These are phyloP conservation scores for Exophiala calicioides DNA, from an alignment of 2,329 filamentous ascomycete species.

Conservation along the genomic window DNA sequence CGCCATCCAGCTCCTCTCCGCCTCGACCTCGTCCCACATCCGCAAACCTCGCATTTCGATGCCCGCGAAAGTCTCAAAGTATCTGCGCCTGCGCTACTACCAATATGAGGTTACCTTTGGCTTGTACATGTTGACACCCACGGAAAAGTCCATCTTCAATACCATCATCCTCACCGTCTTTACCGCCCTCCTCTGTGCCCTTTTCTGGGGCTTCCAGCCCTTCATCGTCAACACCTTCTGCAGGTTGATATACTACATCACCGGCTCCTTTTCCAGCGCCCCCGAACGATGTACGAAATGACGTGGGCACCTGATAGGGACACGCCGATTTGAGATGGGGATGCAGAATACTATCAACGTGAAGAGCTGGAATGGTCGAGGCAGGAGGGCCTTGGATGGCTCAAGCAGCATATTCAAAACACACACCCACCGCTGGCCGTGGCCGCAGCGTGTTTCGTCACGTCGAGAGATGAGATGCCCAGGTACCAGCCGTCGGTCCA, in stretches of 20 bases:
- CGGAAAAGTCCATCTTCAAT: slow-evolving; percentile 97
- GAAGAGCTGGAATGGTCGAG: background rate
- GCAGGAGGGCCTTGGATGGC: background rate
- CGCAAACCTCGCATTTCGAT: slow-evolving; percentile 20
- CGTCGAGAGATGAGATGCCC: no score
- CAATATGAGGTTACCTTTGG: slow-evolving; percentile 98
- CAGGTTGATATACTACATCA: slow-evolving; percentile 27
- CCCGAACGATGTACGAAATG: slow-evolving; percentile 17
- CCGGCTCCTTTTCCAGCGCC: slow-evolving; percentile 22
- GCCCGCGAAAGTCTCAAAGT: slow-evolving; percentile 25
- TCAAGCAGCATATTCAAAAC: background rate
- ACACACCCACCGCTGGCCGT: no score
- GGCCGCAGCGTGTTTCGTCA: no score
- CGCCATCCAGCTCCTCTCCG: slow-evolving; percentile 25
- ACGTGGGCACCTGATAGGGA: background rate
- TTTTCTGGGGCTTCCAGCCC: slow-evolving; percentile 25
- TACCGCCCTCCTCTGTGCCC: slow-evolving; percentile 18
- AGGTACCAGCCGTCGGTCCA: no score
- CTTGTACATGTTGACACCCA: slow-evolving; percentile 94
- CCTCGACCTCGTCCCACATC: slow-evolving; percentile 13
- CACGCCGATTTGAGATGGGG: no score
- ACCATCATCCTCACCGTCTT: slow-evolving; percentile 43
- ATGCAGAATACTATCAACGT: no score
- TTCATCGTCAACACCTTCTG: slow-evolving; percentile 28
- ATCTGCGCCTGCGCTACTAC: slow-evolving; percentile 86